Percentiles rank a stretch among this genome's conserved stretches.
Evolutionary conservation across 352 stramenopile genomes (phyloP).

Genomic region (Stramenopiles sp.): DNA sequence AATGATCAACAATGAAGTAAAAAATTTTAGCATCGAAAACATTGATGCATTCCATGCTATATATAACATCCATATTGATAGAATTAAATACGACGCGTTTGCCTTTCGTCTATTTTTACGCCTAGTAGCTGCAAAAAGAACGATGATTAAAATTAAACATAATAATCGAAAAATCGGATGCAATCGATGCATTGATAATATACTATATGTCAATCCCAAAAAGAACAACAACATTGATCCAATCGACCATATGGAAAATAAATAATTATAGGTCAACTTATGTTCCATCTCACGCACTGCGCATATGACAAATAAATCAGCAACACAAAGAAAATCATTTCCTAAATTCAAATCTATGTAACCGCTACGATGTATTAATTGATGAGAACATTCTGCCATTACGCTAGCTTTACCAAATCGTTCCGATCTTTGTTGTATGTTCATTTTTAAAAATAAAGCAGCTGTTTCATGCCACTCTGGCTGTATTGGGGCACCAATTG

Average conservation of each 20-base stretch:
- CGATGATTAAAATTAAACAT: background rate
- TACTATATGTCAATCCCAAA: background rate
- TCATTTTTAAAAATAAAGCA: background rate
- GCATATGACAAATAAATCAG: background rate
- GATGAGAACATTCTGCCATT: background rate
- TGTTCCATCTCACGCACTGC: background rate
- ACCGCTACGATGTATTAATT: background rate
- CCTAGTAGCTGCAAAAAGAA: background rate
- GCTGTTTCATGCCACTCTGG: slow-evolving; percentile 1
- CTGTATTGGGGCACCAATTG: background rate
- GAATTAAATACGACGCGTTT: background rate
- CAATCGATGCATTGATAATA: background rate
- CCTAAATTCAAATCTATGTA: background rate
- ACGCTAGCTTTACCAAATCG: background rate
- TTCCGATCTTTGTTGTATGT: background rate
- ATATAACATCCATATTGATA: background rate
- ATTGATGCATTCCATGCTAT: background rate
- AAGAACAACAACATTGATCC: background rate
- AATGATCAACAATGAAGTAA: background rate
- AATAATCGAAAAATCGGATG: background rate
- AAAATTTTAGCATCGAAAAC: background rate
- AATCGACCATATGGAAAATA: background rate
- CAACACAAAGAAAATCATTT: slow-evolving; percentile 3
- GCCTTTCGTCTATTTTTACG: background rate
- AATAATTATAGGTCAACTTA: background rate